Conservation (phyloP, 768 basidiomycete species). For the Daedalea quercina region DNA sequence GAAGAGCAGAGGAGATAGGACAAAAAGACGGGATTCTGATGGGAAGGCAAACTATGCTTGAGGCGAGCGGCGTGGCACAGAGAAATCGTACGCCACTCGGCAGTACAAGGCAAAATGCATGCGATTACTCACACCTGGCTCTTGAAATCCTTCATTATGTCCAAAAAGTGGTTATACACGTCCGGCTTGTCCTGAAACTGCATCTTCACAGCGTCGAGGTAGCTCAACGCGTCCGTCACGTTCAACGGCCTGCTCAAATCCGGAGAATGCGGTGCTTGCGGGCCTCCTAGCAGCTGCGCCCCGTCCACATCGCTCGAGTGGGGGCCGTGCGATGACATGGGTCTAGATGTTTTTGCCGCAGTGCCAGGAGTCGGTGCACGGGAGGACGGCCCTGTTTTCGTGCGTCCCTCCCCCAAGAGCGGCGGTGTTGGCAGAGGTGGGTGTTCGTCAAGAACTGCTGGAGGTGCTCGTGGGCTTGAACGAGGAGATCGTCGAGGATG, state of each 20-base stretch:
- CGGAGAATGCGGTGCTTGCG: slow-evolving; percentile 6
- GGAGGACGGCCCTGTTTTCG: not conserved
- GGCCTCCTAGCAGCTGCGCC: slow-evolving; percentile 6
- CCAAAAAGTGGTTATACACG: slow-evolving; percentile 90
- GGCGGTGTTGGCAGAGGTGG: not conserved
- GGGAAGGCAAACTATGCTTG: too few species aligned
- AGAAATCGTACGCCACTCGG: too few species aligned
- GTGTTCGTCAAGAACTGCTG: not conserved
- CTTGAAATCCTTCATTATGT: slow-evolving; percentile 99
- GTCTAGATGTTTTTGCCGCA: not conserved
- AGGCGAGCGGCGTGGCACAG: too few species aligned
- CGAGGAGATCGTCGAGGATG: not conserved
- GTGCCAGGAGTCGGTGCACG: not conserved
- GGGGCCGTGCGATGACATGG: slow-evolving; percentile 9
- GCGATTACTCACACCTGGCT: slow-evolving; percentile 68
- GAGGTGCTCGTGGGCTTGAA: not conserved
- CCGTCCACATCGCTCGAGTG: slow-evolving; percentile 8
- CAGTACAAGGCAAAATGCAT: too few species aligned
- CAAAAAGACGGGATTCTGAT: not conserved
- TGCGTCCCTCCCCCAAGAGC: not conserved
- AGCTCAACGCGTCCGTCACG: slow-evolving; percentile 88
- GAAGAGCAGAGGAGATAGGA: not conserved
- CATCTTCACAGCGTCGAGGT: slow-evolving; percentile 90
- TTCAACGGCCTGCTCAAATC: slow-evolving; percentile 56
- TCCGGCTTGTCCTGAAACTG: slow-evolving; percentile 88